These are phyloP conservation scores for Coffea humblotiana DNA, from an alignment of 305 asterid species.

Conservation along the genomic window DNA sequence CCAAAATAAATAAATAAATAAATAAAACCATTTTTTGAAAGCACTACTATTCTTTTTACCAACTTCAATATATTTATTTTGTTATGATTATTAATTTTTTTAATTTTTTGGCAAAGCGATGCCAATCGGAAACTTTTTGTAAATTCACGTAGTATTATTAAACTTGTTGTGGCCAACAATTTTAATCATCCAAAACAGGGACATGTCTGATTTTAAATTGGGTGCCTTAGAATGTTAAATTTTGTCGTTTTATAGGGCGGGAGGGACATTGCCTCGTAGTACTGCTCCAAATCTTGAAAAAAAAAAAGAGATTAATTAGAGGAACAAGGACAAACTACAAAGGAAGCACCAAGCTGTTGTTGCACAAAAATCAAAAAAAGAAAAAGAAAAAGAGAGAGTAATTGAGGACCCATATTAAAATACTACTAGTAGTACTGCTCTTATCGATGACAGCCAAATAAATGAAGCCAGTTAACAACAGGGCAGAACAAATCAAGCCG, in stretches of 20 bases:
- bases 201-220: constrained; percentile 10
- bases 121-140: background rate
- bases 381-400: background rate
- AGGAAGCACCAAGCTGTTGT: constrained; percentile 6
- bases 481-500: background rate
- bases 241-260: constrained; percentile 28
- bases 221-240: constrained; percentile 27
- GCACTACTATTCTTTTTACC: background rate
- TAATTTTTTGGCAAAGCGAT: background rate
- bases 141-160: constrained; percentile 9
- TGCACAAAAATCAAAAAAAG: background rate
- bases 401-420: constrained; percentile 10
- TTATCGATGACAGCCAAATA: background rate
- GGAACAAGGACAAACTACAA: constrained; percentile 12
- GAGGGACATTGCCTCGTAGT: constrained; percentile 15
- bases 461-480: background rate
- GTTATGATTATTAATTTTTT: background rate
- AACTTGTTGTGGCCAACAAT: constrained; percentile 12
- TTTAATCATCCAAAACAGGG: constrained; percentile 14
- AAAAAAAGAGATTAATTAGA: background rate
- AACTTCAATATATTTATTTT: background rate
- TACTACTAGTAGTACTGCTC: background rate
- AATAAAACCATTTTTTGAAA: background rate
- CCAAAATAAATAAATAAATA: background rate
- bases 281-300: background rate